These are phyloP conservation scores for Candida tammaniensis DNA, from an alignment of 805 yeast species.

Conservation along the genomic window DNA sequence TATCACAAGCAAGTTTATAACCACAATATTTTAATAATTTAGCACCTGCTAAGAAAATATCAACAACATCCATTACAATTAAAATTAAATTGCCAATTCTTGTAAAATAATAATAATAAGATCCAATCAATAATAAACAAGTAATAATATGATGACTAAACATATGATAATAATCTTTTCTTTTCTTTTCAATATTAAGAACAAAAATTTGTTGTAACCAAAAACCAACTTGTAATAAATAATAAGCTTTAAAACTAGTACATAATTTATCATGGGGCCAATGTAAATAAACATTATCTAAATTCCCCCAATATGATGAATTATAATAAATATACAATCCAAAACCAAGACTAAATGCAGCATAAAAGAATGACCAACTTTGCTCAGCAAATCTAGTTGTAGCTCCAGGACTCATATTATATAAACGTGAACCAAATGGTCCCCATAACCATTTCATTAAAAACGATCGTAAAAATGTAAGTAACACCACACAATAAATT, in stretches of 20 bases:
- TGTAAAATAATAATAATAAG: conserved; percentile 69
- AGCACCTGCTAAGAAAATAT: conserved; percentile 67
- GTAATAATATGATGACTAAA: conserved; percentile 86
- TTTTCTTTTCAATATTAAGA: conserved; percentile 69
- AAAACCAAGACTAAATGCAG: conserved; percentile 47
- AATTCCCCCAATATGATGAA: conserved; percentile 58
- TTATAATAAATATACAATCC: conserved; percentile 58
- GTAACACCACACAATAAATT: conserved; percentile 49
- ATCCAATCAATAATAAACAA: conserved; percentile 59
- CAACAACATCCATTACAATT: conserved; percentile 81
- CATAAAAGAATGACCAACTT: conserved; percentile 72
- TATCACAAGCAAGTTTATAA: conserved; percentile 57
- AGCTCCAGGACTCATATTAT: conserved; percentile 51
- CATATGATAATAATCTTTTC: conserved; percentile 88
- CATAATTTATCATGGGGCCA: conserved; percentile 75
- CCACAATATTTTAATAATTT: conserved; percentile 77
- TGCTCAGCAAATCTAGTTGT: conserved; percentile 79
- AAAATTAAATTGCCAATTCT: conserved; percentile 77
- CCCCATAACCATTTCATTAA: conserved; percentile 55
- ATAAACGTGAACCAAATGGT: conserved; percentile 48
- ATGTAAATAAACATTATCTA: conserved; percentile 55
- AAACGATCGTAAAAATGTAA: conserved; percentile 59
- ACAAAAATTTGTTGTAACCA: conserved; percentile 83
- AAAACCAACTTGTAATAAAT: conserved; percentile 66
- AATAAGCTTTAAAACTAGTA: conserved; percentile 58